Percentiles rank a stretch among this genome's conserved stretches.
Evolutionary conservation across 2,329 filamentous ascomycete species (phyloP).

Genomic region (Camillea tinctor): DNA sequence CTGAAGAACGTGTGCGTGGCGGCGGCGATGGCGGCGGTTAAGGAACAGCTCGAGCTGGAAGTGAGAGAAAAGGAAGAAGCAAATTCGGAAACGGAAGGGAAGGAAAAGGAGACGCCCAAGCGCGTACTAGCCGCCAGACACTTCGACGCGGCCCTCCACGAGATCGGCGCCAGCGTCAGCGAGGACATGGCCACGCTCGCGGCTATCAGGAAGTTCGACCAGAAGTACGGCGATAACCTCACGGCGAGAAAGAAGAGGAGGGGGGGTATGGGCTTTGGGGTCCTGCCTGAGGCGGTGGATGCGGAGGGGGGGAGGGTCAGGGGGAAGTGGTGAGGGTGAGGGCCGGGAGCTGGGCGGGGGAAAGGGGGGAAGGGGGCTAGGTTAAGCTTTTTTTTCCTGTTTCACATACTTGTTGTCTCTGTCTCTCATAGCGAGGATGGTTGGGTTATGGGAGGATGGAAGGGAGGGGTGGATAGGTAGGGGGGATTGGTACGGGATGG

Average conservation of each 20-base stretch:
- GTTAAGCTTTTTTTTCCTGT: too few relatives aligned
- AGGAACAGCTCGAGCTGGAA: constrained; percentile 59
- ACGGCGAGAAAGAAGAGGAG: constrained; percentile 60
- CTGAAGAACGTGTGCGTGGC: constrained; percentile 81
- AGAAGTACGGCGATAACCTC: constrained; percentile 84
- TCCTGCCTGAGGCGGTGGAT: constrained; percentile 39
- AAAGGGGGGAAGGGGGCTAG: too few relatives aligned
- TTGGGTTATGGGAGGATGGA: too few relatives aligned
- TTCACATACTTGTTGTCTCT: too few relatives aligned
- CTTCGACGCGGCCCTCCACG: constrained; percentile 81
- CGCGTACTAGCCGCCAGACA: constrained; percentile 66
- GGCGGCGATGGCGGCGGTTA: constrained; percentile 74
- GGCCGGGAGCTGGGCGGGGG: too few relatives aligned
- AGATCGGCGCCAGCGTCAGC: constrained; percentile 88
- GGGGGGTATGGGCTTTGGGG: constrained; percentile 59
- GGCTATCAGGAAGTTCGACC: constrained; percentile 91
- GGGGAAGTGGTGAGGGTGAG: not conserved
- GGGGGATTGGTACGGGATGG: too few relatives aligned
- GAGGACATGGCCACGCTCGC: constrained; percentile 88
- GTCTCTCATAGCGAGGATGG: too few relatives aligned
- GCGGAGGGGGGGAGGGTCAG: constrained; percentile 46
- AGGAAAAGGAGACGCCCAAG: constrained; percentile 64
- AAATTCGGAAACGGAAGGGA: constrained; percentile 39
- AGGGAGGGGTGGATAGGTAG: too few relatives aligned
- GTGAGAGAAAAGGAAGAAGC: constrained; percentile 34